Evolutionary conservation across 305 asterid genomes (phyloP).

Genomic region (Rubia tinctorum): DNA sequence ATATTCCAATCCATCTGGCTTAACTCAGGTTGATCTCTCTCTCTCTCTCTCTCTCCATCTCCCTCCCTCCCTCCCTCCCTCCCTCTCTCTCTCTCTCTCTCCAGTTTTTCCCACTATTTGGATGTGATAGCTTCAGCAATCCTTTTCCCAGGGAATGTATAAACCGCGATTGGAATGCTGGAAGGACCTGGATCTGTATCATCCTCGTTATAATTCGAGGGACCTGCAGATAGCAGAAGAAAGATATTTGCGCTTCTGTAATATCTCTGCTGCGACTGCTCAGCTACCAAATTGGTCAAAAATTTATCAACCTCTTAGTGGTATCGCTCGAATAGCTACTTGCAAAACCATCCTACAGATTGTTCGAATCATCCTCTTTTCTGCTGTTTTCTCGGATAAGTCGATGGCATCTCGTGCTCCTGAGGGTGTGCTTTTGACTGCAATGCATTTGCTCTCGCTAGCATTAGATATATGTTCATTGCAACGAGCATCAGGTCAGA

Average conservation of each 20-base stretch:
- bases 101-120: background rate
- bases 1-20: slow-evolving; percentile 93
- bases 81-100: no score
- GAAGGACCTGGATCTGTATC: slow-evolving; percentile 95
- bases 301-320: slow-evolving; percentile 78
- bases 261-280: slow-evolving; percentile 73
- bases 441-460: slow-evolving; percentile 82
- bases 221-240: slow-evolving; percentile 96
- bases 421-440: slow-evolving; percentile 71
- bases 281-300: slow-evolving; percentile 94
- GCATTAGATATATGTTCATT: slow-evolving; percentile 68
- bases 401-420: slow-evolving; percentile 67
- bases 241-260: slow-evolving; percentile 81
- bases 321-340: slow-evolving; percentile 83
- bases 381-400: slow-evolving; percentile 70
- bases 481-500: slow-evolving; percentile 59
- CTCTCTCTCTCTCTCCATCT: background rate
- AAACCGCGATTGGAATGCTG: slow-evolving; percentile 63
- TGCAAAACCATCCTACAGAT: slow-evolving; percentile 76
- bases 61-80: background rate
- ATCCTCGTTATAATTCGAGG: slow-evolving; percentile 91
- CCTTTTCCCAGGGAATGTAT: slow-evolving; percentile 74
- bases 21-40: slow-evolving; percentile 65
- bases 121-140: slow-evolving; percentile 12
- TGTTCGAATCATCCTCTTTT: slow-evolving; percentile 70